Base-by-base conservation (phyloP, 345 rosid genomes). In the Corymbia maculata region DNA sequence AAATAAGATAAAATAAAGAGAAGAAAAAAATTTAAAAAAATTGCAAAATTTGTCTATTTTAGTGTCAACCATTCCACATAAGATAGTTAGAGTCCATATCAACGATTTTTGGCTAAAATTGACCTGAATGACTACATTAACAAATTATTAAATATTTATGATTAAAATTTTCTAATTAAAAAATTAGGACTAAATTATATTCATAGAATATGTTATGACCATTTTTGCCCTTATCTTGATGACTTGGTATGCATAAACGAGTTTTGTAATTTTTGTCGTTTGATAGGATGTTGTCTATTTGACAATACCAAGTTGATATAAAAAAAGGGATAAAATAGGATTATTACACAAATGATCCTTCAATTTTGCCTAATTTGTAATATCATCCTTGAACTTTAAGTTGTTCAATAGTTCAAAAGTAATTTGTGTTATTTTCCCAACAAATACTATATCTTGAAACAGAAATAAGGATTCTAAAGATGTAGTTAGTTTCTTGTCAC, bases 71-170 rank as follows among this genome's bases (percentile, higher is more conserved):
- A 30, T 4, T 6, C 11, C 44, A 30, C 3, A 16, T 66, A 66
- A 0, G 21, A 66, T 4, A 2, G 4, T 6, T 2, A 15, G 3
- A 21, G 7, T 36, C 7, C 12, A 36, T 1, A 4, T 36, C 17
- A 36, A 13, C 16, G 9, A 66, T 66, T 66, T 66, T 7, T 1
- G 2, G 2, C 9, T 21, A 66, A 66, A 64, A n/a, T n/a, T 12
- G 9, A 13, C 8, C 4, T 3, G 2, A 61, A 66, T 14, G 21
- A 66, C 11, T 30, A 66, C 17, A 30, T 66, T 66, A 4, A 8
- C 8, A 66, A 66, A 30, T 66, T 6, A 6, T 15, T 6, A 66
- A 66, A 66, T 30, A 1, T 14, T 66, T 30, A 30, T 3, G 21
- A 36, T 21, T 19, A 17, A 8, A 32, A 32, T 36, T 7, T 0